Base-by-base conservation (phyloP, 2,329 filamentous ascomycete species). In the Rhinocladiella mackenziei region DNA sequence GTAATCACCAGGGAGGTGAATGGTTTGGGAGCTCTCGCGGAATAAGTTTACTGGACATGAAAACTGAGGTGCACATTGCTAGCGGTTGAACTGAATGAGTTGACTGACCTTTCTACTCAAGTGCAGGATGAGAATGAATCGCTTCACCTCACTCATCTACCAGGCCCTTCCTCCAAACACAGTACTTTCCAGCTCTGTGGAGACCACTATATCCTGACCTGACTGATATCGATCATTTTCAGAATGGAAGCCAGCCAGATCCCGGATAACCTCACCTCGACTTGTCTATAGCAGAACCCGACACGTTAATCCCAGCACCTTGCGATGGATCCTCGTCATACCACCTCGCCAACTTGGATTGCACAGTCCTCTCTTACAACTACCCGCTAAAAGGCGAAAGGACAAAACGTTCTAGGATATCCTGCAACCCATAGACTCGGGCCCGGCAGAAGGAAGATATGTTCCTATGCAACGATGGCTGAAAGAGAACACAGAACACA, bases 381-480 rank as follows among this genome's bases (percentile, higher is more conserved):
- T 45, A 5, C 13, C 40, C 13, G 10, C 30, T 4, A 36, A 37
- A 41, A 34, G 45, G 39, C 17, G 23, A 2, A 13, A 38, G 3
- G 35, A 38, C 20, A 23, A 9, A n/a, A 26, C 28, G 6, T 18
- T 28, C 14, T 13, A 36, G 14, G 6, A 32, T 3, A 41, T 32
- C 14, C 28, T 41, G 4, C 28, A n/a, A n/a, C n/a, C n/a, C n/a
- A n/a, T n/a, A 25, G 29, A 9, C 13, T 7, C 8, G n/a, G 10
- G 13, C 17, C 18, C n/a, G 19, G 28, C n/a, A 32, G 23, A n/a
- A 4, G 9, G 18, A 15, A 37, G 10, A 13, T 18, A 45, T 15
- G 38, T 42, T 26, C 50, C 52, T 5, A 26, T 42, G 20, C 29
- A 45, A 36, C n/a, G n/a, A n/a, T 55, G 54, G 54, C 42, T 56